Evolutionary conservation across 2,329 filamentous ascomycete species (phyloP), one percentile per base, ranked within the genome.

Genomic region (Aspergillus japonicus): DNA sequence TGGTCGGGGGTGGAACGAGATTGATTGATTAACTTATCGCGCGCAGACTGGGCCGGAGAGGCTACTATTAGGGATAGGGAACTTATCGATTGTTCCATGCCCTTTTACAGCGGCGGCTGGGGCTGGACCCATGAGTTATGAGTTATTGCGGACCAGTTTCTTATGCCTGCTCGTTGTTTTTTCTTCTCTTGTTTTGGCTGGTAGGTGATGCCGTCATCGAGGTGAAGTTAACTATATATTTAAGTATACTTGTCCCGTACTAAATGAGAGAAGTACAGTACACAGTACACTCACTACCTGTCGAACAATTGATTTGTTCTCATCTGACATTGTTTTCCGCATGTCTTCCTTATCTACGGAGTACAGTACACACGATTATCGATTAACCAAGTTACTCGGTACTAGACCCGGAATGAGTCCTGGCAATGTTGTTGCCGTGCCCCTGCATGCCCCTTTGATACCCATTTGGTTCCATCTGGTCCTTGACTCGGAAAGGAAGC

Each of bases 351-450:
- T 52, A 52, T 14, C 35, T 26, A 14, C n/a, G n/a, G n/a, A n/a
- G n/a, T n/a, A n/a, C 21, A n/a, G 7, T 29, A 10, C 0, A 35
- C 10, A 35, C 12, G 33, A 35, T 35, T 23, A 23, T 35, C 29
- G 16, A 44, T 44, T 19, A 44, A 44, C 16, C n/a, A 29, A 50
- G n/a, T 16, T 31, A 51, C 33, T 19, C 6, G 14, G 24, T 26
- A 51, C 19, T 26, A 11, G 52, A 47, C 52, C 57, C 49, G 52
- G 57, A 59, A 59, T 59, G 57, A 56, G 50, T 59, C 57, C 48
- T 56, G 52, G 57, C 57, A 54, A 59, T 59, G 54, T 50, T 59
- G 47, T 50, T 50, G 54, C 51, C 52, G 49, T 53, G 39, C 57
- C 57, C 57, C 57, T 59, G 52, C 57, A 59, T 59, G 47, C 50